Evolutionary conservation across 331 rosid genomes (phyloP).

Genomic region (Erythrophleum ivorense): DNA sequence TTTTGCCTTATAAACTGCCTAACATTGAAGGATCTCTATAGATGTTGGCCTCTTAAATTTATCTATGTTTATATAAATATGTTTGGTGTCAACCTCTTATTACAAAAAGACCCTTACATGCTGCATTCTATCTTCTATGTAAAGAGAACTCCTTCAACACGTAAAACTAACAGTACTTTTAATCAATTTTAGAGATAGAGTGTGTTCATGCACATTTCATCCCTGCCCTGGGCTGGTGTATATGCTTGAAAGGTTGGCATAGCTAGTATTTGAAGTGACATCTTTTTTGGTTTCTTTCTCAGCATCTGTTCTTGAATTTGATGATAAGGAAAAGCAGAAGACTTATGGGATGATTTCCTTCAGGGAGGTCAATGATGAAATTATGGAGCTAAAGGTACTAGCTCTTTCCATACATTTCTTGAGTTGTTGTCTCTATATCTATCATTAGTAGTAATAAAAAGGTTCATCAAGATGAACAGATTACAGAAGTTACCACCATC

Average conservation of each 20-base stretch:
- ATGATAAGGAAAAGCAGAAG: conserved; percentile 64
- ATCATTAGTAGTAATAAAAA: background rate
- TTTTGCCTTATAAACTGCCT: background rate
- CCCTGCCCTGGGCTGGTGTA: conserved; percentile 3
- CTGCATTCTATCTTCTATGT: conserved; percentile 28
- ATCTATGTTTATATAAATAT: conserved; percentile 7
- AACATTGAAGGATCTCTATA: background rate
- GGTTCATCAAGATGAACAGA: conserved; percentile 14
- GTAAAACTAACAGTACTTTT: background rate
- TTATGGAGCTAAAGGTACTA: conserved; percentile 71
- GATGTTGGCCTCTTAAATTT: conserved; percentile 4
- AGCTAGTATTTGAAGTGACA: conserved; percentile 38
- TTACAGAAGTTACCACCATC: conserved; percentile 20
- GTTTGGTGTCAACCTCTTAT: conserved; percentile 9
- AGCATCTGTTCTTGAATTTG: conserved; percentile 81
- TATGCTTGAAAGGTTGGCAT: conserved; percentile 28
- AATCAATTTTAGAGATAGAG: conserved; percentile 11
- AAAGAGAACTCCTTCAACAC: conserved; percentile 16
- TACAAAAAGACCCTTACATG: background rate
- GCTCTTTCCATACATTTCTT: conserved; percentile 23
- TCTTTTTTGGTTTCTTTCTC: conserved; percentile 24
- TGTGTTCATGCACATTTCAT: background rate
- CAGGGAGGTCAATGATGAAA: conserved; percentile 61
- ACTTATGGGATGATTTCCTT: conserved; percentile 66
- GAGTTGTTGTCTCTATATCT: background rate